Evolutionary conservation across 1,284 basidiomycete genomes (phyloP).

Genomic region (Ceratorhiza oryzae-sativae): DNA sequence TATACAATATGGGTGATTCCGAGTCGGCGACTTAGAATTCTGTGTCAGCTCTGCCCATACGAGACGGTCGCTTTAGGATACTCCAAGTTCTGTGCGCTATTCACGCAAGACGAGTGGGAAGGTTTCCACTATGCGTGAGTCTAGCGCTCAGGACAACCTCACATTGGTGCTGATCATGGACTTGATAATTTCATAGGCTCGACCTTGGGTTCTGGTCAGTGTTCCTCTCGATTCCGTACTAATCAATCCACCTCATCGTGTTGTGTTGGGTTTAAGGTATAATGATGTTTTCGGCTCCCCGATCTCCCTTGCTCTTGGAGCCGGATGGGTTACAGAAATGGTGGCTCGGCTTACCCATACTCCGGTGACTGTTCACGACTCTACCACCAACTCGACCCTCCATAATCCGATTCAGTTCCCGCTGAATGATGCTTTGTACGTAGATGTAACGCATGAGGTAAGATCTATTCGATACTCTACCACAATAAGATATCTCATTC

Average conservation of each 20-base stretch:
- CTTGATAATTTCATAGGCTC: constrained; percentile 45
- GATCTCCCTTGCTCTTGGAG: constrained; percentile 63
- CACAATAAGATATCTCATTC: neutral
- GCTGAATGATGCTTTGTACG: constrained; percentile 64
- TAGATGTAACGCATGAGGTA: constrained; percentile 62
- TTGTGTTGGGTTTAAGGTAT: constrained; percentile 41
- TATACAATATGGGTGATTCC: constrained; percentile 34
- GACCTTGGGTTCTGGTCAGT: constrained; percentile 62
- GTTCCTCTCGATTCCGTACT: no score
- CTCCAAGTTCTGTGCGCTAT: constrained; percentile 85
- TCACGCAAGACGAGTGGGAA: constrained; percentile 71
- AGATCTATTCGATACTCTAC: neutral
- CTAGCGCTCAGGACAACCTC: neutral
- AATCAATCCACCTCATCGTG: neutral
- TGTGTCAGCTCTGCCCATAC: constrained; percentile 60
- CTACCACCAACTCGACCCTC: constrained; percentile 61
- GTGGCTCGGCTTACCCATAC: constrained; percentile 60
- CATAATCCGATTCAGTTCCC: constrained; percentile 66
- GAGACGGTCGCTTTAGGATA: constrained; percentile 91
- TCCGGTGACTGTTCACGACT: constrained; percentile 59
- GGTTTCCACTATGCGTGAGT: constrained; percentile 64
- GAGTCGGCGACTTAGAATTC: constrained; percentile 20
- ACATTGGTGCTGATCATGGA: constrained; percentile 40
- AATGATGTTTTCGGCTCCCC: constrained; percentile 63
- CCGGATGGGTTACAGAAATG: constrained; percentile 68